Evolutionary conservation across 2,329 filamentous ascomycete genomes (phyloP), one percentile per base, ranked within the genome.

Genomic region (Talaromyces rugulosus): DNA sequence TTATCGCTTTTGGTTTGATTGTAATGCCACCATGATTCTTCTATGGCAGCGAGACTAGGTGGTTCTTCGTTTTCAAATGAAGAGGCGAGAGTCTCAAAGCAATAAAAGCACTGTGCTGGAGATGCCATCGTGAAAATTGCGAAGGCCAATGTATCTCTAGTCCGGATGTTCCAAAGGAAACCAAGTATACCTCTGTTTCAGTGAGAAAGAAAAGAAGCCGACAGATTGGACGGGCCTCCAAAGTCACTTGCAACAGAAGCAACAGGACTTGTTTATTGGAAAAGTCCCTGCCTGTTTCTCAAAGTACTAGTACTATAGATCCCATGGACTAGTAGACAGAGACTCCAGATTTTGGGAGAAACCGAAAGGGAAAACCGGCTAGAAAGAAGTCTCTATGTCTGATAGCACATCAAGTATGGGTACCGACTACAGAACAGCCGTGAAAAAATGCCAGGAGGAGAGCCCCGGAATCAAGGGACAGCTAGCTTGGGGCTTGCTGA

Each of bases 41-140:
- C 85, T 63, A 96, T 83, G 66, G 89, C 82, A 51, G 81, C 75
- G 28, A 98, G 85, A 56, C 81, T 82, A 68, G 92, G 81, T 11
- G 90, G 80, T 62, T 87, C 82, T 64, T 89, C 88, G 66, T 84
- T 80, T 67, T 91, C 85, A 67, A 96, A 90, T 64, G 87, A 85
- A 59, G 93, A 89, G 56, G 86, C 83, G 42, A 99, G 87, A 47
- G 83, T 83, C 78, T 99, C 95, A 82, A 99, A 98, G 81, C 93
- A 97, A 77, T 89, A 93, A 71, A 94, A 87, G 77, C 93, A 97
- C 78, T 98, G 94, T 63, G 88, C 89, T 69, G 85, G 78, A 62
- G 89, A 89, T 56, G 95, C 94, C 94, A 98, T 98, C 4, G 56
- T 67, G 23, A 60, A 50, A 42, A 18, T 30, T 12, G 28, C 8